Percentiles rank a stretch among this genome's conserved stretches.
phyloP scores from a whole-genome alignment of 1,284 basidiomycete species.

The Dichomitus squalens region DNA sequence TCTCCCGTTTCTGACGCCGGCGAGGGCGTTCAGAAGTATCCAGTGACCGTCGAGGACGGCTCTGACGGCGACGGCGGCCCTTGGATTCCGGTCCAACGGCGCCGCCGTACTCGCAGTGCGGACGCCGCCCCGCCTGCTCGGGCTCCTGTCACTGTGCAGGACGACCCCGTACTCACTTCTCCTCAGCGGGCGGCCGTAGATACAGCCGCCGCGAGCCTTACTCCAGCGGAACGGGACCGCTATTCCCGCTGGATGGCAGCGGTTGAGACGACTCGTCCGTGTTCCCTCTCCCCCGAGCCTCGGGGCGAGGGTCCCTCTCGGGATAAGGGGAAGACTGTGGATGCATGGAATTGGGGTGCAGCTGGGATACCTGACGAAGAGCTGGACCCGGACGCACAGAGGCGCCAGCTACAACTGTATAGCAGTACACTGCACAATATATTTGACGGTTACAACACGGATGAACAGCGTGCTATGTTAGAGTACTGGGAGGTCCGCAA shows the following conservation, averaged over 20 bases:
- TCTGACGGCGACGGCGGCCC: too few relatives aligned
- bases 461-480: neutral
- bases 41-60: slow-evolving; percentile 8
- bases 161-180: neutral
- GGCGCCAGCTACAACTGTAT: neutral
- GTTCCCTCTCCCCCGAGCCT: neutral
- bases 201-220: neutral
- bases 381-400: slow-evolving; percentile 8
- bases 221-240: neutral
- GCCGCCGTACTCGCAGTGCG: neutral
- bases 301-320: slow-evolving; percentile 15
- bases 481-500: too few relatives aligned
- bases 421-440: neutral
- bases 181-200: neutral
- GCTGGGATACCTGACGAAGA: slow-evolving; percentile 1
- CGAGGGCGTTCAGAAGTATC: neutral
- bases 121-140: neutral
- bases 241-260: neutral
- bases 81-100: slow-evolving; percentile 1
- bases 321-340: too few relatives aligned
- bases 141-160: neutral
- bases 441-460: neutral
- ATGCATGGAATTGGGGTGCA: slow-evolving; percentile 16
- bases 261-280: neutral
- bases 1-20: neutral